phyloP scores from a whole-genome alignment of 352 stramenopile genomes.

The Phytopythium helicoides region DNA sequence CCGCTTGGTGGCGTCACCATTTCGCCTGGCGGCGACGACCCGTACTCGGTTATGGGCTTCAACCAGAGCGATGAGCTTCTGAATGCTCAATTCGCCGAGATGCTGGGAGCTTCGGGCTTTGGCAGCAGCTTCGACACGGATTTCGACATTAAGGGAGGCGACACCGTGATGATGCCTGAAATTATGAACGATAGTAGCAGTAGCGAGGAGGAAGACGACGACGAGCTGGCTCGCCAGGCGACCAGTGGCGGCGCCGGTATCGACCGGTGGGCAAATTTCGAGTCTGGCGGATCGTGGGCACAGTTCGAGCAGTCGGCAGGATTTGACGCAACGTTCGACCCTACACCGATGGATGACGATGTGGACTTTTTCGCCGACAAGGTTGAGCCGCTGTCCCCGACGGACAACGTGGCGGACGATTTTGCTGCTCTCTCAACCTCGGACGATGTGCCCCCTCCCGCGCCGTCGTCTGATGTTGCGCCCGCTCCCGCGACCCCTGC shows the following conservation, averaged over 20 bases:
- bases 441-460: background rate
- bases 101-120: constrained; percentile 72
- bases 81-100: constrained; percentile 84
- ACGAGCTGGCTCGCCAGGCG: constrained; percentile 43
- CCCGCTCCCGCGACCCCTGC: constrained; percentile 12
- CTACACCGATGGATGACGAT: constrained; percentile 46
- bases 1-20: constrained; percentile 69
- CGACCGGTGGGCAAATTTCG: constrained; percentile 66
- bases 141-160: constrained; percentile 66
- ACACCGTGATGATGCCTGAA: constrained; percentile 76
- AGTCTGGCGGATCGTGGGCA: constrained; percentile 58
- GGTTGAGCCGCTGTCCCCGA: constrained; percentile 15
- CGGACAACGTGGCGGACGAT: background rate
- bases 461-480: background rate
- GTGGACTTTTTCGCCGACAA: constrained; percentile 28
- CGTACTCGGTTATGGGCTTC: constrained; percentile 76
- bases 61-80: constrained; percentile 70
- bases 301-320: constrained; percentile 53
- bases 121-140: constrained; percentile 68
- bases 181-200: constrained; percentile 89
- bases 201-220: constrained; percentile 81
- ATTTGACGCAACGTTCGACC: constrained; percentile 60
- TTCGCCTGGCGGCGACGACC: constrained; percentile 52
- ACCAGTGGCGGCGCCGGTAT: constrained; percentile 7
- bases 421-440: constrained; percentile 7